Base-by-base conservation (phyloP, 2,329 filamentous ascomycete species). In the Pseudogymnoascus sp. region DNA sequence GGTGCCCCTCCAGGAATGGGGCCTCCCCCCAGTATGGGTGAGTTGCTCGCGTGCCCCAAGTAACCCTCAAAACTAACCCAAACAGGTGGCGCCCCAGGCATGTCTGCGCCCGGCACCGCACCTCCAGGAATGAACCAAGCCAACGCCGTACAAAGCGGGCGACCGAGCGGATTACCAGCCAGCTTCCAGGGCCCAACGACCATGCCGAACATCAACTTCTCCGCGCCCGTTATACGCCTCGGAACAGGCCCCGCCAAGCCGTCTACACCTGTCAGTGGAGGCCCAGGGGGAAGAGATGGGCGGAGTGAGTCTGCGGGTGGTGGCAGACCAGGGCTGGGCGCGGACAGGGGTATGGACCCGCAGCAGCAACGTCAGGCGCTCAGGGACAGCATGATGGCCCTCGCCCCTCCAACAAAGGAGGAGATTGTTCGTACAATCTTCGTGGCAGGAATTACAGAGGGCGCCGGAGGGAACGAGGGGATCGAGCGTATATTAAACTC, bases 121-220 rank as follows among this genome's bases (percentile, higher is more conserved):
- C 84, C 87, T 71, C 88, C 89, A 62, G 90, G 89, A 74, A 83
- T 93, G 75, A 87, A 88, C 72, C 88, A 88, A 78, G 80, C 85
- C 71, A 89, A 84, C 74, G 80, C 81, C 72, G 82, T 86, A 69
- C 88, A 90, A 78, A 83, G 89, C 77, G 89, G 87, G 77, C 86
- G 89, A 79, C 89, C 89, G 73, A 89, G 83, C 74, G 86, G 85
- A 70, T 86, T 96, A 66, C 91, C 90, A 64, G 79, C 86, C 62
- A 90, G 86, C 74, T 97, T 96, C 76, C 90, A 95, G 78, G 85
- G 91, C 57, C 92, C 93, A 8, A 80, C 89, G 58, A 96, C 94
- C 72, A 90, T 97, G 82, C 91, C 93, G 59, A 95, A 96, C 73
- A 96, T 99, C 79, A 97, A 99, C 78, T 96, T 97, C 79, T 96